These are phyloP conservation scores for Diaporthe australafricana DNA, from an alignment of 2,329 filamentous ascomycete species.

Conservation along the genomic window DNA sequence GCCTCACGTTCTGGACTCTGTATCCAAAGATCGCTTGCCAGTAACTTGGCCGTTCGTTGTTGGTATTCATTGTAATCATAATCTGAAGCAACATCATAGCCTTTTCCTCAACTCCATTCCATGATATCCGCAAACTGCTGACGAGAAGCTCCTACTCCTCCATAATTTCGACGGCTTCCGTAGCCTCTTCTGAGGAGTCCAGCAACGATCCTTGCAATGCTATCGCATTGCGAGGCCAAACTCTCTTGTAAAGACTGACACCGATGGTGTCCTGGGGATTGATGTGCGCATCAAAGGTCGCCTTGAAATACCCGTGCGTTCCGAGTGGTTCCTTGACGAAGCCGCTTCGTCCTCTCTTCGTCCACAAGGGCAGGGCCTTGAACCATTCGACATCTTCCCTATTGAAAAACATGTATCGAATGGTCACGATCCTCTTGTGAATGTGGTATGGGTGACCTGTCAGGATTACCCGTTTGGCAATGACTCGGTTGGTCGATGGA, in stretches of 20 bases:
- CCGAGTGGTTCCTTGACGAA: conserved; percentile 95
- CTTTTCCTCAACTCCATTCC: conserved; percentile 33
- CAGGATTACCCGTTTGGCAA: conserved; percentile 93
- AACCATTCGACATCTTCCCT: conserved; percentile 96
- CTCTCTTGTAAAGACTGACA: conserved; percentile 87
- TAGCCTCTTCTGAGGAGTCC: conserved; percentile 42
- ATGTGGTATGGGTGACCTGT: conserved; percentile 99
- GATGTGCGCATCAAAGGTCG: conserved; percentile 94
- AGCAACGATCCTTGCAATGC: conserved; percentile 58
- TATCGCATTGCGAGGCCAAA: conserved; percentile 79
- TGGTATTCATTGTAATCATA: conserved; percentile 26
- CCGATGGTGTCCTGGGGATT: conserved; percentile 96
- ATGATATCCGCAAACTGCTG: conserved; percentile 28
- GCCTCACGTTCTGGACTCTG: not conserved
- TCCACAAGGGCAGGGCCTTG: conserved; percentile 96
- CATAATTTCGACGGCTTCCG: conserved; percentile 50
- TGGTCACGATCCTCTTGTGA: conserved; percentile 95
- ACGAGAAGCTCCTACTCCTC: conserved; percentile 51
- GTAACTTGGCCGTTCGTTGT: not conserved
- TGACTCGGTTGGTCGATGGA: conserved; percentile 79
- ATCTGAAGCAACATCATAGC: conserved; percentile 25
- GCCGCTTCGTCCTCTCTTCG: conserved; percentile 85
- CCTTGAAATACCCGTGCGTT: conserved; percentile 99
- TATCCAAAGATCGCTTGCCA: not conserved
- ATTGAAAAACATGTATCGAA: conserved; percentile 99